Evolutionary conservation across 2,329 filamentous ascomycete species (phyloP).

Genomic region (Ophiostoma populinum): DNA sequence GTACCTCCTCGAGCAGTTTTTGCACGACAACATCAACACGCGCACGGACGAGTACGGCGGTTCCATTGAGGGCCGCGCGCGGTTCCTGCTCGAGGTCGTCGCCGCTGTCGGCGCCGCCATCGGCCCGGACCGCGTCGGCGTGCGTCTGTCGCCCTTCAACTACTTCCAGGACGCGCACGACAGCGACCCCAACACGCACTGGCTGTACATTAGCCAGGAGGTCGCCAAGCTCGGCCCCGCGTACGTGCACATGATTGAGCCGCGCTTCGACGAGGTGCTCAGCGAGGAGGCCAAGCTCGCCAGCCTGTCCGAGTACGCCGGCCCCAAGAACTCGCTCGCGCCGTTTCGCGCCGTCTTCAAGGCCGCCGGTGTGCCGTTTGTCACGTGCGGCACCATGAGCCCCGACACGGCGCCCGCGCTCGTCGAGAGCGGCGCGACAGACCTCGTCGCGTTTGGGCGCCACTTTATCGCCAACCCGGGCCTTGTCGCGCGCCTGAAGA

Average conservation of each 20-base stretch:
- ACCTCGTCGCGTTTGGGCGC: slow-evolving; percentile 23
- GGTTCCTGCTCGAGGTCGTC: slow-evolving; percentile 33
- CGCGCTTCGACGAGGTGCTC: slow-evolving; percentile 11
- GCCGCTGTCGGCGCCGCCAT: slow-evolving; percentile 33
- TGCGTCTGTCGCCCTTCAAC: slow-evolving; percentile 37
- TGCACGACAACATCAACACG: slow-evolving; percentile 34
- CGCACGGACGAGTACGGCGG: slow-evolving; percentile 38
- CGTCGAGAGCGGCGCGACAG: slow-evolving; percentile 12
- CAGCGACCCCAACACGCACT: slow-evolving; percentile 39
- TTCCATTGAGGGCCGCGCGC: slow-evolving; percentile 34
- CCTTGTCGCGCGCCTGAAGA: slow-evolving; percentile 21
- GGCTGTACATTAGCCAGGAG: slow-evolving; percentile 31
- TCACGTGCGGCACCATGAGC: slow-evolving; percentile 16
- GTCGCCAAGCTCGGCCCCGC: slow-evolving; percentile 28
- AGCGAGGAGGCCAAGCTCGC: slow-evolving; percentile 21
- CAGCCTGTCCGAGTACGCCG: slow-evolving; percentile 31
- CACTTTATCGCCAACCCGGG: slow-evolving; percentile 28
- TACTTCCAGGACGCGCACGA: slow-evolving; percentile 41
- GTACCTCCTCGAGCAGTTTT: slow-evolving; percentile 34
- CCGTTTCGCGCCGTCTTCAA: slow-evolving; percentile 21
- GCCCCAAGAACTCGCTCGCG: slow-evolving; percentile 8
- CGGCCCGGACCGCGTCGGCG: slow-evolving; percentile 29
- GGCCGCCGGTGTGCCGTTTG: slow-evolving; percentile 24
- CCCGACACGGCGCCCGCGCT: slow-evolving; percentile 14
- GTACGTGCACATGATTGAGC: slow-evolving; percentile 33